Evolutionary conservation across 179 eudicot genomes (phyloP).

Genomic region (Spinacia oleracea): DNA sequence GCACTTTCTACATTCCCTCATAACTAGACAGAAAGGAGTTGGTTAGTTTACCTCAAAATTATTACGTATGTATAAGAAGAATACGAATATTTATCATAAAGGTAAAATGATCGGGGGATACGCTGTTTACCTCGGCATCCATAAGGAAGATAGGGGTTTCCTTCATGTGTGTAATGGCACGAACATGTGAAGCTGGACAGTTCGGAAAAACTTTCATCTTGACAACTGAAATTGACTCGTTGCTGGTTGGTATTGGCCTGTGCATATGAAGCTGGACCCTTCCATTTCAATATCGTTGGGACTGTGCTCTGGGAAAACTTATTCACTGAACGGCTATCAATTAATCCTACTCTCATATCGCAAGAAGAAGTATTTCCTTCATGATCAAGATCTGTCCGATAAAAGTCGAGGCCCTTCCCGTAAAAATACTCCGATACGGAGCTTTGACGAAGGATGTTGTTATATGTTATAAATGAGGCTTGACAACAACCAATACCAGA

Average conservation of each 20-base stretch:
- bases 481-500: slow-evolving; percentile 25
- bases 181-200: no score
- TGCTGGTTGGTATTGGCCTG: no score
- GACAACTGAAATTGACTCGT: no score
- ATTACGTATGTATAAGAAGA: neutral
- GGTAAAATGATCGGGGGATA: neutral
- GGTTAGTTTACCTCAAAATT: neutral
- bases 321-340: slow-evolving; percentile 12
- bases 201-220: neutral
- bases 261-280: neutral
- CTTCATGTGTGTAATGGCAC: neutral
- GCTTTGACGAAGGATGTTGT: no score
- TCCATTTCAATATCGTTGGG: slow-evolving; percentile 28
- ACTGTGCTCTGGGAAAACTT: neutral
- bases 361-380: slow-evolving; percentile 1
- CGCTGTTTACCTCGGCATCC: slow-evolving; percentile 32
- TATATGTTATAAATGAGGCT: slow-evolving; percentile 10
- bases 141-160: slow-evolving; percentile 37
- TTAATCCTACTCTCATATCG: slow-evolving; percentile 15
- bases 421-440: no score
- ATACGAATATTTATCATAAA: neutral
- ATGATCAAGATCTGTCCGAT: no score
- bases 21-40: slow-evolving; percentile 7
- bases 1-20: slow-evolving; percentile 25
- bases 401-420: no score